Evolutionary conservation across 352 stramenopile genomes (phyloP).

Genomic region (Phytopythium vexans): DNA sequence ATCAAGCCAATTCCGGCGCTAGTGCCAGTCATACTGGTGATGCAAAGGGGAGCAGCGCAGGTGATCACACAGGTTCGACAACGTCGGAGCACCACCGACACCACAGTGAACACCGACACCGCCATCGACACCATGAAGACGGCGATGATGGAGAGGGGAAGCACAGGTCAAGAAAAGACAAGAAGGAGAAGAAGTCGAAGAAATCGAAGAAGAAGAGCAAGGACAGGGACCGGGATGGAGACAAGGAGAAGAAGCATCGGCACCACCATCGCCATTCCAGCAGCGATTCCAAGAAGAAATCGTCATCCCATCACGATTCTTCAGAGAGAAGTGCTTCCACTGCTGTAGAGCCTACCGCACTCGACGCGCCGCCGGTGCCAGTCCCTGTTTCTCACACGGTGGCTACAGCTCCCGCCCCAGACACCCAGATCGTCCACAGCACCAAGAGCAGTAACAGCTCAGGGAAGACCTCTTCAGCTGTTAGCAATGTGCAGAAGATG

Average conservation of each 20-base stretch:
- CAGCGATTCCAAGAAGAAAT: conserved; percentile 38
- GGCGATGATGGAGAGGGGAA: conserved; percentile 26
- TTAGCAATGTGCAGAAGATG: conserved; percentile 38
- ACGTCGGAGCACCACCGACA: conserved; percentile 6
- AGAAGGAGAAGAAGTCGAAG: conserved; percentile 70
- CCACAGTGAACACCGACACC: conserved; percentile 27
- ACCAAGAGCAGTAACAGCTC: background rate
- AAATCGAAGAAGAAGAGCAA: conserved; percentile 77
- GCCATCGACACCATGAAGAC: conserved; percentile 8
- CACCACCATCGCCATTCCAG: conserved; percentile 22
- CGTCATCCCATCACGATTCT: conserved; percentile 17
- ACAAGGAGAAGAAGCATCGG: conserved; percentile 26
- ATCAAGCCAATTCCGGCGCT: conserved; percentile 4
- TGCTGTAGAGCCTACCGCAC: too few species aligned
- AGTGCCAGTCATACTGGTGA: background rate
- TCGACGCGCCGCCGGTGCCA: too few species aligned
- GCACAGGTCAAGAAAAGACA: conserved; percentile 31
- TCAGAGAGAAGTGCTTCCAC: conserved; percentile 1
- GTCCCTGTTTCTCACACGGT: too few species aligned
- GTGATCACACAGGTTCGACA: conserved; percentile 11
- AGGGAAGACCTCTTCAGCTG: background rate
- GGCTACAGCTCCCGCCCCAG: too few species aligned
- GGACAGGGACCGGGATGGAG: conserved; percentile 42
- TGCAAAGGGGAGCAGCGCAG: conserved; percentile 3
- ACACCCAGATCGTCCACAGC: too few species aligned